These are phyloP conservation scores for Metarhizium rileyi DNA, from an alignment of 2,329 filamentous ascomycete genomes.

Conservation along the genomic window DNA sequence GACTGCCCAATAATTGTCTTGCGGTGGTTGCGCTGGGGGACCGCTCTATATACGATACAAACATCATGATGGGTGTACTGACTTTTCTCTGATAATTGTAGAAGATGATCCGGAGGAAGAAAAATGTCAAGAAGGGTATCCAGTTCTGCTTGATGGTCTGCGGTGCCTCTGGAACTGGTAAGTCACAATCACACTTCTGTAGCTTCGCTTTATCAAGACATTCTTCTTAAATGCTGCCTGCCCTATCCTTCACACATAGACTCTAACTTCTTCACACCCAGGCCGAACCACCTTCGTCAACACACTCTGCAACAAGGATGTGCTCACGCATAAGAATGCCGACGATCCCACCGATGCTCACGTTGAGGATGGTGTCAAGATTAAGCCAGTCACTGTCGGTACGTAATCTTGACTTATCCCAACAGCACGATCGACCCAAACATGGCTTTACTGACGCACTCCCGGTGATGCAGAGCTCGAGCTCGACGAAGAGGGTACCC, in stretches of 20 bases:
- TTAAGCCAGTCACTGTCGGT: conserved; percentile 98
- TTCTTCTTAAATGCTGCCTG: background rate
- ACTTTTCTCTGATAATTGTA: conserved; percentile 26
- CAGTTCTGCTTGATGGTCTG: conserved; percentile 99
- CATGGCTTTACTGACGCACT: conserved; percentile 1
- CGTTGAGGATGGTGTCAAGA: conserved; percentile 93
- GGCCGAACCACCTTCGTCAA: conserved; percentile 99
- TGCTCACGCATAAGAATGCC: conserved; percentile 82
- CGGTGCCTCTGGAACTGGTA: conserved; percentile 96
- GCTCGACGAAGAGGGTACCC: conserved; percentile 94
- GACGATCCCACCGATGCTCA: conserved; percentile 85
- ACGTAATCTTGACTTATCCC: conserved; percentile 14
- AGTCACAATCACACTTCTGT: conserved; percentile 20
- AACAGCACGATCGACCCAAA: background rate
- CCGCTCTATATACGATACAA: conserved; percentile 3
- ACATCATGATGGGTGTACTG: conserved; percentile 12
- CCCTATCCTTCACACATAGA: background rate
- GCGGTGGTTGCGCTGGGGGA: conserved; percentile 6
- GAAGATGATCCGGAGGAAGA: conserved; percentile 99
- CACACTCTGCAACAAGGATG: conserved; percentile 92
- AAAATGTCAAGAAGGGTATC: conserved; percentile 99
- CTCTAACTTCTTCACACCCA: conserved; percentile 24
- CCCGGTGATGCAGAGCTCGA: conserved; percentile 62
- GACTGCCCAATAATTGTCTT: conserved; percentile 3
- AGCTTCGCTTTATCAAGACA: background rate